A percentile compares a stretch with the other conserved stretches of the same genome.
phyloP scores from a whole-genome alignment of 257 asterid genomes.

The Ajuga chamaepitys region DNA sequence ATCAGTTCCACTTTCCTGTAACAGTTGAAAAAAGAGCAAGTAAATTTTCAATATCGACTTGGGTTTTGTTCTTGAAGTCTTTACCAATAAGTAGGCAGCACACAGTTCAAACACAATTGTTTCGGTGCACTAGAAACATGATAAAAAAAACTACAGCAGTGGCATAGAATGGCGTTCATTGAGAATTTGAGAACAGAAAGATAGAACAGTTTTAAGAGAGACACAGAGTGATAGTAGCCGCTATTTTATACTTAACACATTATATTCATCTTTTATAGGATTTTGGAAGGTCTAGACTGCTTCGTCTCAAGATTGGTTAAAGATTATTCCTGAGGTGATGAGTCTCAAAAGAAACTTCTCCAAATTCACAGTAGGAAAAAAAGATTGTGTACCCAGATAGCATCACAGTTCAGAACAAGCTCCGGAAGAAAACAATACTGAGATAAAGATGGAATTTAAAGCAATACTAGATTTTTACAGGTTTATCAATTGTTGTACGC shows the following conservation, averaged over 20 bases:
- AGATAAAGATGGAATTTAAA: background rate
- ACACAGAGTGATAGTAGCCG: background rate
- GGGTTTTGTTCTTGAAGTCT: no score
- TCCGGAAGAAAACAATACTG: background rate
- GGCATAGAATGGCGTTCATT: no score
- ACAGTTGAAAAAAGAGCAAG: background rate
- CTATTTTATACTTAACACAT: background rate
- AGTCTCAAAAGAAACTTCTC: background rate
- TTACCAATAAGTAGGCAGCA: no score
- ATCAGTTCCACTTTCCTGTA: constrained; percentile 88
- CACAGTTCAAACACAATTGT: background rate
- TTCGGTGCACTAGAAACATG: no score
- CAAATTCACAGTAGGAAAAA: background rate
- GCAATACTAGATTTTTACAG: background rate
- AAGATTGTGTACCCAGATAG: background rate
- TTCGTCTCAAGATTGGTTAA: background rate
- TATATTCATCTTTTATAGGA: background rate
- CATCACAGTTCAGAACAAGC: background rate
- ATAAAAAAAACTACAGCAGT: no score
- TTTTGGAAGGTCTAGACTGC: background rate
- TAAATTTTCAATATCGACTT: no score
- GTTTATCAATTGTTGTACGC: no score
- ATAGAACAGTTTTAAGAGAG: background rate
- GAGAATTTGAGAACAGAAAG: no score
- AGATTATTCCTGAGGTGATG: background rate